Evolutionary conservation across 139 green algal genomes (phyloP), one percentile per base, ranked within the genome.

Genomic region (Mychonastes homosphaera): DNA sequence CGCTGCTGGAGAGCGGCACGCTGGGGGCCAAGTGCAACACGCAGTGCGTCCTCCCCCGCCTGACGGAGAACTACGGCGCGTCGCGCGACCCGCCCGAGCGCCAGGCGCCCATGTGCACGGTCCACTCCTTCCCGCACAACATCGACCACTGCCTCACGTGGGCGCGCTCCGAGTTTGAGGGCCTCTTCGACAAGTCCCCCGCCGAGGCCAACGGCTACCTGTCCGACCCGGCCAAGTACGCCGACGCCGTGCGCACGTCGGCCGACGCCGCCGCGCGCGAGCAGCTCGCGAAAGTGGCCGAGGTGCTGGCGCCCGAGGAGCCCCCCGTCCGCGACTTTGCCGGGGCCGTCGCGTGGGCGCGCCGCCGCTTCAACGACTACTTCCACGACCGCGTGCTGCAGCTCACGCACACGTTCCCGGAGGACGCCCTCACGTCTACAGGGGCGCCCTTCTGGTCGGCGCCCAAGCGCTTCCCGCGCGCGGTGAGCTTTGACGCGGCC

Each of bases 101-200:
- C 77, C 80, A 95, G 73, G 90, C 92, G 10, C 92, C 92, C 35
- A 99, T 99, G 92, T 99, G 92, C 79, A 99, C 92, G 1, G 58
- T 99, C 50, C 92, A 99, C 83, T 94, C 80, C 57, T 99, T 99
- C 84, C 92, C 92, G 23, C 92, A 98, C 84, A 99, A 97, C 79
- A 99, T 99, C 73, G 86, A 97, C 69, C 86, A 94, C 71, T 94
- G 86, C 77, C 73, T 94, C 41, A 95, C 89, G 10, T 97, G 86
- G 79, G 90, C 90, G 4, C 61, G 75, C 46, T 63, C 40, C 15
- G 67, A 98, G 81, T 98, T 98, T 73, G 92, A 99, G 73, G 92
- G 92, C 16, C 56, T 93, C 53, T 70, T 97, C 55, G 92, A 98
- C 69, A 94, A 95, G 66, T 84, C 82, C 3, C 78, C 72, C 28